Percentiles rank a stretch among this genome's conserved stretches.
phyloP scores from a whole-genome alignment of 345 rosid genomes.

The Dipteronia dyeriana region DNA sequence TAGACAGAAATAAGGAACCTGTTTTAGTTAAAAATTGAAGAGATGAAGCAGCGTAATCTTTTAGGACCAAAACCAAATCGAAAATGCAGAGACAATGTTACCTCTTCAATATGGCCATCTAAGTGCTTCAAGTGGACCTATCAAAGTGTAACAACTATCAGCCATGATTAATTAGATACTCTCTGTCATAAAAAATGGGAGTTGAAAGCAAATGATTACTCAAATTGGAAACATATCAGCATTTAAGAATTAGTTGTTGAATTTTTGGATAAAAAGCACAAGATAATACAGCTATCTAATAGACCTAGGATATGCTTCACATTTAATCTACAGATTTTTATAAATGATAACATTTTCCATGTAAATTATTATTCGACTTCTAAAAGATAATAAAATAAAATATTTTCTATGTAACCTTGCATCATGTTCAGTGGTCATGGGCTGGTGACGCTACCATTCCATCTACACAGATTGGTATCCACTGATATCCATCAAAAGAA shows the following conservation, averaged over 20 bases:
- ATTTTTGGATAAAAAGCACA: neutral
- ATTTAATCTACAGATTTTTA: neutral
- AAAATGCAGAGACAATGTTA: constrained; percentile 25
- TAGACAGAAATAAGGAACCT: constrained; percentile 99
- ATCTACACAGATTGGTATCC: neutral
- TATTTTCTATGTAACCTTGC: neutral
- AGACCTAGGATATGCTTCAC: neutral
- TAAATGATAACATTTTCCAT: neutral
- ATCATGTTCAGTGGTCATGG: neutral
- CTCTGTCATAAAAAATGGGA: neutral
- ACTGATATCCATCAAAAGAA: neutral
- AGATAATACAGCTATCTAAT: neutral
- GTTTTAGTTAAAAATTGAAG: constrained; percentile 50
- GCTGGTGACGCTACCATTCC: neutral
- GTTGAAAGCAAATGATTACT: neutral
- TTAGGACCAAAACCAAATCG: constrained; percentile 25
- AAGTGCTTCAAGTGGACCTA: constrained; percentile 95
- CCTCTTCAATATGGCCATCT: constrained; percentile 98
- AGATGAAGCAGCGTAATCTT: constrained; percentile 37
- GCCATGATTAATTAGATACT: neutral
- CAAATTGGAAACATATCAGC: neutral
- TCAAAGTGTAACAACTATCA: constrained; percentile 25
- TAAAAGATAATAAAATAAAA: neutral
- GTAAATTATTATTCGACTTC: neutral
- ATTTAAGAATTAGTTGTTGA: neutral